A percentile compares a stretch with the other conserved stretches of the same genome.
phyloP scores from a whole-genome alignment of 2,329 filamentous ascomycete species.

The Phaeoacremonium minimum region DNA sequence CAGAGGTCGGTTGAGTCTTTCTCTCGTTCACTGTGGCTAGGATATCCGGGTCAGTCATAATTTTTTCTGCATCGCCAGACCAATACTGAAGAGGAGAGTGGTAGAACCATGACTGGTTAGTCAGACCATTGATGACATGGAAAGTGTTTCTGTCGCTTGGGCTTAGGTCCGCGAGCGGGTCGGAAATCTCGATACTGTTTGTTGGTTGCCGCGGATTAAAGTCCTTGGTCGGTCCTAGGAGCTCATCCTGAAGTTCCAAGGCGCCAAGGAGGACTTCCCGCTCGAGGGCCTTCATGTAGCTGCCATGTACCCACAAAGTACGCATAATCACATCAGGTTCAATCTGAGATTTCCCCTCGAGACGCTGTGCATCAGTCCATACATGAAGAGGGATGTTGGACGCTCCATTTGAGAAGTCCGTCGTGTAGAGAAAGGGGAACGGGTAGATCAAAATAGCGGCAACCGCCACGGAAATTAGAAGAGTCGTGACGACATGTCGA shows the following conservation, averaged over 20 bases:
- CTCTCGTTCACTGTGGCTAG: slow-evolving; percentile 65
- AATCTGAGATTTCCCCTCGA: slow-evolving; percentile 44
- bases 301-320: slow-evolving; percentile 76
- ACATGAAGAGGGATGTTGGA: slow-evolving; percentile 74
- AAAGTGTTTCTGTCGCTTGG: slow-evolving; percentile 46
- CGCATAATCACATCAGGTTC: slow-evolving; percentile 74
- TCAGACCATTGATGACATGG: slow-evolving; percentile 56
- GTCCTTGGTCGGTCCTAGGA: slow-evolving; percentile 57
- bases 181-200: slow-evolving; percentile 18
- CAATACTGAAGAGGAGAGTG: slow-evolving; percentile 82
- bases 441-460: slow-evolving; percentile 70
- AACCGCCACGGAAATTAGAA: slow-evolving; percentile 68
- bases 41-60: slow-evolving; percentile 59
- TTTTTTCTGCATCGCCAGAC: slow-evolving; percentile 58
- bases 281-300: slow-evolving; percentile 73
- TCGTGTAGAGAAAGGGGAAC: slow-evolving; percentile 70
- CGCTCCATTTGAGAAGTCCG: slow-evolving; percentile 65
- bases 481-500: slow-evolving; percentile 68
- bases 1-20: slow-evolving; percentile 57
- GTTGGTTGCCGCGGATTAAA: slow-evolving; percentile 43
- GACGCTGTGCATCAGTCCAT: slow-evolving; percentile 70
- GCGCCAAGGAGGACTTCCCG: slow-evolving; percentile 61
- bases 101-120: slow-evolving; percentile 67
- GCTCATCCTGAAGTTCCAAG: slow-evolving; percentile 63
- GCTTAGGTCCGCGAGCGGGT: slow-evolving; percentile 31